Percentiles rank a stretch among this genome's conserved stretches.
Evolutionary conservation across 805 yeast species (phyloP).

Genomic region (Saturnispora dispora): DNA sequence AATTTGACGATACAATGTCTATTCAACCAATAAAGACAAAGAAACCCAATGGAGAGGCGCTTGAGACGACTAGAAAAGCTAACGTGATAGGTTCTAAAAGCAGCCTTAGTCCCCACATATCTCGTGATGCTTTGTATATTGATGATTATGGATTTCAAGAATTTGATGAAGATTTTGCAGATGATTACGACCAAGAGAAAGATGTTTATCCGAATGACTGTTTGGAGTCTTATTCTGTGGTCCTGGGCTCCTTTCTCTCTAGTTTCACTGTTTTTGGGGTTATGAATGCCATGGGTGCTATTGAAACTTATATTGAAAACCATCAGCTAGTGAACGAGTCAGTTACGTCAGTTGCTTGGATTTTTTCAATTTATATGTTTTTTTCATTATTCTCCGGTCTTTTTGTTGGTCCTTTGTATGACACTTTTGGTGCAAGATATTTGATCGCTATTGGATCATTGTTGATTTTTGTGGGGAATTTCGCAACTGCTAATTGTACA

Average conservation of each 20-base stretch:
- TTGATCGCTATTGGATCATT: slow-evolving; percentile 38
- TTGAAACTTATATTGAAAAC: slow-evolving; percentile 49
- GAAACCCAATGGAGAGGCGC: neutral
- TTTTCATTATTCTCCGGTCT: slow-evolving; percentile 37
- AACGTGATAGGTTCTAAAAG: neutral
- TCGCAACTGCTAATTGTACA: slow-evolving; percentile 47
- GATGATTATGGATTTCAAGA: neutral
- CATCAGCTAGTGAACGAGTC: slow-evolving; percentile 41
- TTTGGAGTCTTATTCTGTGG: slow-evolving; percentile 41
- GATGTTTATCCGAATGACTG: slow-evolving; percentile 51
- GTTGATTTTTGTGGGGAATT: slow-evolving; percentile 41
- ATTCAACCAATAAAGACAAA: neutral
- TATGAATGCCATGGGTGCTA: slow-evolving; percentile 51
- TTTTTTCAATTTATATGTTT: slow-evolving; percentile 50
- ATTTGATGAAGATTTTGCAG: neutral
- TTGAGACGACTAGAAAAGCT: neutral
- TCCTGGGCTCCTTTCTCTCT: slow-evolving; percentile 50
- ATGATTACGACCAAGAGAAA: neutral
- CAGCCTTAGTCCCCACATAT: neutral
- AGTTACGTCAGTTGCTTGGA: slow-evolving; percentile 53
- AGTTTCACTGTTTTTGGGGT: slow-evolving; percentile 44
- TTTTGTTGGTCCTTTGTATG: slow-evolving; percentile 43
- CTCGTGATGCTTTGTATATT: neutral
- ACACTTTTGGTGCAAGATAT: slow-evolving; percentile 44
- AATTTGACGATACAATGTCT: neutral